A percentile compares a stretch with the other conserved stretches of the same genome.
These are phyloP conservation scores for Pseudogymnoascus verrucosus DNA, from an alignment of 2,329 filamentous ascomycete species.

Conservation along the genomic window DNA sequence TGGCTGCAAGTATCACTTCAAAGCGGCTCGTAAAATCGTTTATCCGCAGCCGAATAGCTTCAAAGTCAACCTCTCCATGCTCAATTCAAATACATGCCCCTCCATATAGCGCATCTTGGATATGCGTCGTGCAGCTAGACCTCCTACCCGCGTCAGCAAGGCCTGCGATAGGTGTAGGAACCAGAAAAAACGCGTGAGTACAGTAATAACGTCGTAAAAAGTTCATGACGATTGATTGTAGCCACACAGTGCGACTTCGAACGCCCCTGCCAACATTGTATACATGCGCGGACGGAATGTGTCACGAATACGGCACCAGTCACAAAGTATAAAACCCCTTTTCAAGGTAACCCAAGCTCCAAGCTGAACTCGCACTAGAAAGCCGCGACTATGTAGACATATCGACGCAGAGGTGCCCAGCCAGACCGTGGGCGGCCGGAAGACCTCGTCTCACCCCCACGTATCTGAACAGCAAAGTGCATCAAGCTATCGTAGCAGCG, in stretches of 20 bases:
- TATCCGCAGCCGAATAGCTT: background rate
- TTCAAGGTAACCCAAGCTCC: slow-evolving; percentile 12
- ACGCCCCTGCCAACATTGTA: slow-evolving; percentile 29
- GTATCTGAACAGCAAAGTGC: background rate
- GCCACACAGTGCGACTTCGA: slow-evolving; percentile 27
- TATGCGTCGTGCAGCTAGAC: background rate
- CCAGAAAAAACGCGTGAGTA: slow-evolving; percentile 26
- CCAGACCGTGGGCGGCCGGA: background rate
- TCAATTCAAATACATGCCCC: background rate
- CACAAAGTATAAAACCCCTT: slow-evolving; percentile 16
- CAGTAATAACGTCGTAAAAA: background rate
- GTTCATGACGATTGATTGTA: slow-evolving; percentile 3
- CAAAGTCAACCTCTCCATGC: background rate
- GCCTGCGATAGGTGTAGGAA: slow-evolving; percentile 27
- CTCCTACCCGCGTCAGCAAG: slow-evolving; percentile 24
- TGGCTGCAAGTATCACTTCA: background rate
- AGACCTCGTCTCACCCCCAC: background rate
- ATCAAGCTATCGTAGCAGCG: background rate
- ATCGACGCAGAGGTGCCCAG: background rate
- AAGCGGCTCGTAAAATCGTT: background rate
- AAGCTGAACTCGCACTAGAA: background rate
- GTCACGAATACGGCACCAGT: slow-evolving; percentile 9
- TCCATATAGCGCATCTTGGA: background rate
- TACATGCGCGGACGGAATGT: slow-evolving; percentile 24
- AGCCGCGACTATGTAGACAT: background rate